phyloP scores from a whole-genome alignment of 23 red algal species.

The Pyropia haitanensis region DNA sequence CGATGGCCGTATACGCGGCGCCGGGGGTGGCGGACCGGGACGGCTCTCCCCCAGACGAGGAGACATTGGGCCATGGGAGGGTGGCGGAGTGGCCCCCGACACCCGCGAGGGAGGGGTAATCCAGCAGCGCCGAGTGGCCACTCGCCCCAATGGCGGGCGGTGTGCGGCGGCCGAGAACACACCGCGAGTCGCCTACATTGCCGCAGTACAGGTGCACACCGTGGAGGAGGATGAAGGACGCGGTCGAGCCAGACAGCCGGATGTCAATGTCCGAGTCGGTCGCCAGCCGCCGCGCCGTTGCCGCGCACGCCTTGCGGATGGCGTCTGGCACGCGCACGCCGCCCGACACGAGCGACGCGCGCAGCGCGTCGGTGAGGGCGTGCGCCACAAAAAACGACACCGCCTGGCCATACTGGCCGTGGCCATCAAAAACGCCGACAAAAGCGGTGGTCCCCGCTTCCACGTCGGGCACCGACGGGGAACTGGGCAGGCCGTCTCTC shows the following conservation, averaged over 20 bases:
- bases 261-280: conserved; percentile 32
- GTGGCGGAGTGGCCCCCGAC: too few relatives aligned
- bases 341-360: conserved; percentile 18
- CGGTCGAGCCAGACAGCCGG: conserved; percentile 61
- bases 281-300: conserved; percentile 19
- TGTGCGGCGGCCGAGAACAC: conserved; percentile 49
- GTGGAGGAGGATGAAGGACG: conserved; percentile 39
- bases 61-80: too few relatives aligned
- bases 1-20: conserved; percentile 29
- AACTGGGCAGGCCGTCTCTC: neutral
- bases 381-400: conserved; percentile 48
- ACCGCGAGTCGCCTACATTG: conserved; percentile 85
- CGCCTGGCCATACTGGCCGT: conserved; percentile 59
- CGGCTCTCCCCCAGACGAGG: too few relatives aligned
- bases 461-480: conserved; percentile 1
- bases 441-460: neutral
- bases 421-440: conserved; percentile 72
- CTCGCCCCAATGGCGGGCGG: neutral
- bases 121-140: too few relatives aligned
- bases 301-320: neutral
- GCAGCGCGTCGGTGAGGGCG: conserved; percentile 19
- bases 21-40: too few relatives aligned
- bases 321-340: conserved; percentile 8
- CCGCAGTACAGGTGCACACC: conserved; percentile 58
- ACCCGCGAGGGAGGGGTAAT: too few relatives aligned